Conservation (phyloP, 2,329 filamentous ascomycete genomes). For the Colletotrichum spaethianum region DNA sequence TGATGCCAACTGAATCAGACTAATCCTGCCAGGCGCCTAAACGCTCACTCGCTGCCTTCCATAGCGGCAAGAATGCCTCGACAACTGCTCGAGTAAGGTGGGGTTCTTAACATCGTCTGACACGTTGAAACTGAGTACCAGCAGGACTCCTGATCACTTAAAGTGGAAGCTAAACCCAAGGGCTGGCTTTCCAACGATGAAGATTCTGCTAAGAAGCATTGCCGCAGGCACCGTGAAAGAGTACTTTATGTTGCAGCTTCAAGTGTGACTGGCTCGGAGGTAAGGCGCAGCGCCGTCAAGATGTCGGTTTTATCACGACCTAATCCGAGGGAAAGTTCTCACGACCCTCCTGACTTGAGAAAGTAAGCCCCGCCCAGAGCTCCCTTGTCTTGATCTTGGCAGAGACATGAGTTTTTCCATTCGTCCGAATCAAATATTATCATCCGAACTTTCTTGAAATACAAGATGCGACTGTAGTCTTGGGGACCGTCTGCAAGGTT, state of each 20-base stretch:
- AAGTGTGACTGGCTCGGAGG: conserved; percentile 26
- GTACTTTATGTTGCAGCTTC: background rate
- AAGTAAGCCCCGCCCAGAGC: background rate
- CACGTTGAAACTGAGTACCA: conserved; percentile 3
- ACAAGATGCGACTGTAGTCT: background rate
- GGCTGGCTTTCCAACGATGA: background rate
- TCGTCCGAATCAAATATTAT: background rate
- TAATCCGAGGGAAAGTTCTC: conserved; percentile 30
- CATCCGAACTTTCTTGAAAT: background rate
- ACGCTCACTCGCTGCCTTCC: background rate
- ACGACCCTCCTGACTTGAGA: conserved; percentile 26
- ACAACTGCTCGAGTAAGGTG: conserved; percentile 18
- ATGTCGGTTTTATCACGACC: conserved; percentile 22
- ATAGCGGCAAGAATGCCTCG: background rate
- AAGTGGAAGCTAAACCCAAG: conserved; percentile 16
- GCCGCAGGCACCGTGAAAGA: conserved; percentile 20
- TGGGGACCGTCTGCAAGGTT: background rate
- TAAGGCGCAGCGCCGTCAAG: conserved; percentile 22
- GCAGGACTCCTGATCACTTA: conserved; percentile 15
- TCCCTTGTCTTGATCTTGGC: background rate
- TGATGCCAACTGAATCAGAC: background rate
- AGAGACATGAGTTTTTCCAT: background rate
- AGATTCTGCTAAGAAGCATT: conserved; percentile 2
- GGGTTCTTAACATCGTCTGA: conserved; percentile 11
- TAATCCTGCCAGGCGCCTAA: background rate